Base-by-base conservation (phyloP, 2,329 filamentous ascomycete genomes). In the Dryadomyces quercivorus region DNA sequence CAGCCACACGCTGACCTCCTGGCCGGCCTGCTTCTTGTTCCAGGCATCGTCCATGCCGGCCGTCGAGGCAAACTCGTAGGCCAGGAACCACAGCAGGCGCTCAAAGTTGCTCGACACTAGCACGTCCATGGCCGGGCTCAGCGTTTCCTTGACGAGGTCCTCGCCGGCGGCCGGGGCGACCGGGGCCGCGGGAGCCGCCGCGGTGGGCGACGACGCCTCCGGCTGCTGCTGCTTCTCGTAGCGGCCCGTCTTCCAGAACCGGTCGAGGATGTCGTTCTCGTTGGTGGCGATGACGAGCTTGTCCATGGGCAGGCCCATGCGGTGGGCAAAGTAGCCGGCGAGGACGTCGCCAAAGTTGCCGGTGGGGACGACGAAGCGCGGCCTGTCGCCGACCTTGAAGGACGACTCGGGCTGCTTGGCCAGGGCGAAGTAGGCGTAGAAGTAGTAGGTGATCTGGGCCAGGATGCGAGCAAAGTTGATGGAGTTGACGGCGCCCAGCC, bases 391-490 rank as follows among this genome's bases (percentile, higher is more conserved):
- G 22, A 84, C 63, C 56, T 81, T 77, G 68, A 86, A 85, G 3
- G 72, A 69, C 0, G 77, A 65, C 4, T 80, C 80, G 8, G 26
- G 26, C 51, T 77, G 74, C 65, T 75, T 79, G 57, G 75, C 77
- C 38, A 98, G 82, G 15, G 84, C 74, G 71, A 96, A 95, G 76
- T 97, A 97, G 13, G 93, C 84, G 70, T 93, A 78, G 75, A 96
- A 95, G 76, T 95, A 98, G 78, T 95, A 97, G 57, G 88, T 89
- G 60, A 95, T 96, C 73, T 98, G 93, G 13, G 93, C 92, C 42
- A 98, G 79, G 62, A 98, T 97, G 62, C 93, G 80, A 2, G 91
- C 87, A 80, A 86, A 96, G 73, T 97, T 97, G 73, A 97, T 97
- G 48, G 87, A 93, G 75, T 97, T 97, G 61, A 97, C 89, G 46